These are phyloP conservation scores for Leccinellum albellum DNA, from an alignment of 768 basidiomycete species.

Conservation along the genomic window DNA sequence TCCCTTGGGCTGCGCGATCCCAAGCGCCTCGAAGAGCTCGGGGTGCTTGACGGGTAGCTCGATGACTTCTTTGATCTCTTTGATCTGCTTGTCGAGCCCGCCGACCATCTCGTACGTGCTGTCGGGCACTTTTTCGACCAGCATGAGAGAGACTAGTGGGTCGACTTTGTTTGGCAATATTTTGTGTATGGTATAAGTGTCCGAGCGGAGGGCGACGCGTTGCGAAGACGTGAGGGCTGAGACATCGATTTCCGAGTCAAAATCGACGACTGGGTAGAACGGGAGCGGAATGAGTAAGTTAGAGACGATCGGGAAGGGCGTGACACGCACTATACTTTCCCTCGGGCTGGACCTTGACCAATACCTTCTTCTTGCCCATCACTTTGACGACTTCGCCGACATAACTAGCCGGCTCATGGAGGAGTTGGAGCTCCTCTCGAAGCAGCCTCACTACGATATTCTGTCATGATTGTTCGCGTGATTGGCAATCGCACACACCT, in stretches of 20 bases:
- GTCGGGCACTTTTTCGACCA: slow-evolving; percentile 99
- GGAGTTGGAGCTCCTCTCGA: slow-evolving; percentile 85
- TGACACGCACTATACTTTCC: slow-evolving; percentile 90
- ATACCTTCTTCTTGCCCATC: slow-evolving; percentile 98
- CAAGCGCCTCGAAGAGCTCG: slow-evolving; percentile 92
- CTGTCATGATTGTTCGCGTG: background rate
- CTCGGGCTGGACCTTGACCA: slow-evolving; percentile 98
- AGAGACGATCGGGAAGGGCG: background rate
- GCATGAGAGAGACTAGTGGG: slow-evolving; percentile 97
- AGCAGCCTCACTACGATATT: slow-evolving; percentile 69
- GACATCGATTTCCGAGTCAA: slow-evolving; percentile 84
- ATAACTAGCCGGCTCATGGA: slow-evolving; percentile 95
- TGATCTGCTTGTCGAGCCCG: slow-evolving; percentile 95
- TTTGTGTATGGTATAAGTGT: slow-evolving; percentile 95
- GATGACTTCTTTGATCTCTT: slow-evolving; percentile 99
- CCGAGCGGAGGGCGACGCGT: slow-evolving; percentile 93
- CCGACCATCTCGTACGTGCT: slow-evolving; percentile 99
- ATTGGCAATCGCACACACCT: slow-evolving; percentile 47
- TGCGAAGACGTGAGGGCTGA: slow-evolving; percentile 75
- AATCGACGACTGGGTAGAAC: slow-evolving; percentile 73
- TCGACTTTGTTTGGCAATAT: slow-evolving; percentile 97
- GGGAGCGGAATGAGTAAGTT: background rate
- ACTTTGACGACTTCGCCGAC: slow-evolving; percentile 98
- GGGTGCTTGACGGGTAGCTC: slow-evolving; percentile 97
- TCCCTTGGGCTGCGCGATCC: slow-evolving; percentile 27